Evolutionary conservation across 768 basidiomycete species (phyloP).

Genomic region (Podaxis pistillaris): DNA sequence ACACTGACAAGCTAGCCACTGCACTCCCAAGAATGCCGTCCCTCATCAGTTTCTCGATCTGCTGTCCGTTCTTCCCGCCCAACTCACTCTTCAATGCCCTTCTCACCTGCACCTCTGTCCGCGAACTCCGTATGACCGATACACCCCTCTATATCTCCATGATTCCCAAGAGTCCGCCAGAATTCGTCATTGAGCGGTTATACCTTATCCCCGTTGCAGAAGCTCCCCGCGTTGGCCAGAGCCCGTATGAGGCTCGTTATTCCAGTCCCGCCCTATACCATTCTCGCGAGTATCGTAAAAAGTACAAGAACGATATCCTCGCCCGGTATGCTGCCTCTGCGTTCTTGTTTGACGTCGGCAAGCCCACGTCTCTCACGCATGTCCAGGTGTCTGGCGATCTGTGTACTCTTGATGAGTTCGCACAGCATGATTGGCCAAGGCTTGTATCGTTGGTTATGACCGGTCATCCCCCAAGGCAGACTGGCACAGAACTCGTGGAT

Average conservation of each 20-base stretch:
- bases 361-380: slow-evolving; percentile 28
- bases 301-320: slow-evolving; percentile 33
- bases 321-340: slow-evolving; percentile 28
- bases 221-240: slow-evolving; percentile 40
- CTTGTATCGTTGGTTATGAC: slow-evolving; percentile 38
- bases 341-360: slow-evolving; percentile 31
- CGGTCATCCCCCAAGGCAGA: slow-evolving; percentile 32
- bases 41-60: slow-evolving; percentile 33
- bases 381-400: slow-evolving; percentile 39
- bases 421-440: slow-evolving; percentile 31
- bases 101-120: slow-evolving; percentile 32
- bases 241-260: slow-evolving; percentile 35
- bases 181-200: slow-evolving; percentile 32
- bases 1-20: slow-evolving; percentile 34
- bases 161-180: slow-evolving; percentile 28
- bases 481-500: slow-evolving; percentile 28
- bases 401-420: slow-evolving; percentile 30
- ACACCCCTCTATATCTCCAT: slow-evolving; percentile 37
- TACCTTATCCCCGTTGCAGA: slow-evolving; percentile 38
- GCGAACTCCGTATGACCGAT: slow-evolving; percentile 36
- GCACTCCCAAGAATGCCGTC: slow-evolving; percentile 36
- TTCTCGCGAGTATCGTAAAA: slow-evolving; percentile 36
- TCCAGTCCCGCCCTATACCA: slow-evolving; percentile 32
- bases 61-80: slow-evolving; percentile 40
- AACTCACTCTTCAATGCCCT: slow-evolving; percentile 34